Evolutionary conservation across 169 alveolate species (phyloP), one percentile per base, ranked within the genome.

Genomic region (Plasmodium yoelii): DNA sequence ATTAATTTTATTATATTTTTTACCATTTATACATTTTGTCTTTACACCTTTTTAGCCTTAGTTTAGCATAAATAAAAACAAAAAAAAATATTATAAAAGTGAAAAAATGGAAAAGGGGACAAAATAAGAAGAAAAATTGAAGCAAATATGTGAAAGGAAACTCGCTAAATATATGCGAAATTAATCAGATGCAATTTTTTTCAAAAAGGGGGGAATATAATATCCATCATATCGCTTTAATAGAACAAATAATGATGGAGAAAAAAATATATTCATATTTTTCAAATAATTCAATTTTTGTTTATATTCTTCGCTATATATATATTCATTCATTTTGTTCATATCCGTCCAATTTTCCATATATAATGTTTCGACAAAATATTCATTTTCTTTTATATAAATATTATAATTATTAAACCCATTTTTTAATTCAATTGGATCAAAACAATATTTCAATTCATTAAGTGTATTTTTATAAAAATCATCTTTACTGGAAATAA

Each of bases 401-500:
- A 80, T 64, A 59, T 80, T 49, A 28, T 67, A 80, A 19, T 67
- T 67, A 56, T 67, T 80, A 60, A 80, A 80, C 0, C 90, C 90
- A 18, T 65, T 55, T 42, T 55, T 80, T 44, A 67, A 15, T 59
- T 80, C 90, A 12, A 80, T 18, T 44, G 80, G 57, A 56, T 80
- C 90, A 34, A 80, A 80, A 15, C 90, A 65, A 46, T 64, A 67
- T 34, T 67, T 80, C 8, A 80, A 26, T 65, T 67, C 82, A n/a
- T 46, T 42, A 10, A 67, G 34, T 7, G 39, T 80, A 71, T 34
- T 80, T 42, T 67, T 65, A 34, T 19, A 39, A 59, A 67, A 80
- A 55, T 65, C 90, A 15, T 80, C 90, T 56, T 80, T 80, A n/a
- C 72, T 65, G 61, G 84, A 80, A n/a, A 80, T 15, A 80, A 80